These are phyloP conservation scores for Mortierella hygrophila DNA, from an alignment of 192 early-diverging fungal genomes.

Conservation along the genomic window DNA sequence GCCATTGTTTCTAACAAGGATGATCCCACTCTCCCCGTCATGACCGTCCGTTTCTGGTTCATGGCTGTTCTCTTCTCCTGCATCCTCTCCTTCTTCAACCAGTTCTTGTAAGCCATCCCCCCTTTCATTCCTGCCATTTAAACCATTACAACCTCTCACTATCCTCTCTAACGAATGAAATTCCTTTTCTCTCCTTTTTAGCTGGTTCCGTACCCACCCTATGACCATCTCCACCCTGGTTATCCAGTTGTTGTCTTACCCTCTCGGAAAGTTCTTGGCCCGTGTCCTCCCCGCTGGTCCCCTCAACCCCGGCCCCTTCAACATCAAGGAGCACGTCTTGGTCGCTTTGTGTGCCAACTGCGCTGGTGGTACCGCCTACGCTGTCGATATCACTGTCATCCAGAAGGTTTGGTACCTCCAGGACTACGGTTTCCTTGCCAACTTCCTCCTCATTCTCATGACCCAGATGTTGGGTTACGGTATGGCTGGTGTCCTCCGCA, in stretches of 20 bases:
- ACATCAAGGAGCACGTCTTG: slow-evolving; percentile 76
- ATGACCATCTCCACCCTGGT: slow-evolving; percentile 42
- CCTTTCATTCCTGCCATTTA: too few species aligned
- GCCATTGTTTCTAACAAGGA: slow-evolving; percentile 53
- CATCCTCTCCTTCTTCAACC: slow-evolving; percentile 44
- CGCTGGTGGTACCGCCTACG: slow-evolving; percentile 64
- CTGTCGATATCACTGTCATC: slow-evolving; percentile 69
- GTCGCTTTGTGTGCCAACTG: slow-evolving; percentile 68
- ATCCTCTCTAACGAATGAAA: too few species aligned
- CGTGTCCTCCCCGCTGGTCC: slow-evolving; percentile 65
- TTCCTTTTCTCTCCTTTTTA: background rate
- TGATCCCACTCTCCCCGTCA: slow-evolving; percentile 58
- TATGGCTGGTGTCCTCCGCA: slow-evolving; percentile 84
- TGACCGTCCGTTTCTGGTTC: slow-evolving; percentile 66
- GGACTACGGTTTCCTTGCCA: slow-evolving; percentile 66
- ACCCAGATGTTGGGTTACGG: slow-evolving; percentile 71
- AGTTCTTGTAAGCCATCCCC: slow-evolving; percentile 37
- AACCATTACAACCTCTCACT: background rate
- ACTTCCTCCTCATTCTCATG: slow-evolving; percentile 69
- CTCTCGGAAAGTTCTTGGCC: slow-evolving; percentile 49
- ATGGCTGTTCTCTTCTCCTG: slow-evolving; percentile 55
- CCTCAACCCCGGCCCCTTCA: slow-evolving; percentile 62
- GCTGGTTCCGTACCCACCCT: slow-evolving; percentile 47
- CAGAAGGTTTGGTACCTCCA: slow-evolving; percentile 69
- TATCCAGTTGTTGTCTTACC: slow-evolving; percentile 47